phyloP scores from a whole-genome alignment of 768 basidiomycete genomes.

The Boletus huronensis region DNA sequence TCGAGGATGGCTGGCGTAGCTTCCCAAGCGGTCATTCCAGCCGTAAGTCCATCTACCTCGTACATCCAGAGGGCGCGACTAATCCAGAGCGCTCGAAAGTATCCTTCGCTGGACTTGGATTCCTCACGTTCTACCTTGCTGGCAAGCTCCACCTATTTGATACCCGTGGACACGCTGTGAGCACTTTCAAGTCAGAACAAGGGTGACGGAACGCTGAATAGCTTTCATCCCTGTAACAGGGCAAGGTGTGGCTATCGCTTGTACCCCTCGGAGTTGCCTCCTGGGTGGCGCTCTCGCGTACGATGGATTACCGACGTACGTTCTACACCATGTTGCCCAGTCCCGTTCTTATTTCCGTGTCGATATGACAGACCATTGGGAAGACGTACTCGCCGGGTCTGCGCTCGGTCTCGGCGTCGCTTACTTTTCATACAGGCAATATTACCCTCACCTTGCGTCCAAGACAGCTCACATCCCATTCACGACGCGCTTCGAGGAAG shows the following conservation, averaged over 20 bases:
- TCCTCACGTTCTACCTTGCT: slow-evolving; percentile 81
- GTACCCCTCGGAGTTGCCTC: slow-evolving; percentile 72
- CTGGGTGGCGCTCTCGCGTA: slow-evolving; percentile 77
- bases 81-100: slow-evolving; percentile 40
- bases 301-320: slow-evolving; percentile 88
- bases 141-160: slow-evolving; percentile 93
- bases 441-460: slow-evolving; percentile 66
- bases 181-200: slow-evolving; percentile 14
- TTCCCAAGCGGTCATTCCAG: slow-evolving; percentile 92
- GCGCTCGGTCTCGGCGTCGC: slow-evolving; percentile 68
- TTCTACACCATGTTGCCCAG: slow-evolving; percentile 8
- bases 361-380: slow-evolving; percentile 73
- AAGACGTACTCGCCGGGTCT: slow-evolving; percentile 81
- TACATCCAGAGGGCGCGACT: not conserved
- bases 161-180: slow-evolving; percentile 63
- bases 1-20: slow-evolving; percentile 84
- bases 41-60: slow-evolving; percentile 42
- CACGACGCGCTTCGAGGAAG: slow-evolving; percentile 55
- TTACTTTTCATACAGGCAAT: slow-evolving; percentile 77
- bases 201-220: not conserved
- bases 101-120: slow-evolving; percentile 90
- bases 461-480: slow-evolving; percentile 62
- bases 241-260: slow-evolving; percentile 81
- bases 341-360: not conserved
- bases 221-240: slow-evolving; percentile 26